Conservation (phyloP, 192 early-diverging fungal genomes). For the Coemansia aciculifera region DNA sequence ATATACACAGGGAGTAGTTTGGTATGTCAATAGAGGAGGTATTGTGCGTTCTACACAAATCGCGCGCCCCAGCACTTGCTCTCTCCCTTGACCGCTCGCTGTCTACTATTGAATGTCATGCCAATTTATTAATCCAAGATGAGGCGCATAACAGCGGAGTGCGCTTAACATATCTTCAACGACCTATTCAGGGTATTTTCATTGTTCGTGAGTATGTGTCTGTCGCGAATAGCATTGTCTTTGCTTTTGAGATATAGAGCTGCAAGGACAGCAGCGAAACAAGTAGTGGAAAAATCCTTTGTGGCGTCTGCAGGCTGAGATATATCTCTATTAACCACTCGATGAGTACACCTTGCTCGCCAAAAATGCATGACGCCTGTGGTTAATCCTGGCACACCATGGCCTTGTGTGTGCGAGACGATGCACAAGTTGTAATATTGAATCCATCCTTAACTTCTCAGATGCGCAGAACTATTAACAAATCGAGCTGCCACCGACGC, state of each 20-base stretch:
- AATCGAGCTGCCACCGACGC: background rate
- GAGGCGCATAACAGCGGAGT: background rate
- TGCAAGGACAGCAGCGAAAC: background rate
- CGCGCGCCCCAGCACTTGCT: background rate
- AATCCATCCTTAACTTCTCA: background rate
- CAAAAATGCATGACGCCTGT: background rate
- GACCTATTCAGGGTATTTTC: background rate
- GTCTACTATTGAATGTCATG: background rate
- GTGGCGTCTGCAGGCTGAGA: background rate
- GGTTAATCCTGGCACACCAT: background rate
- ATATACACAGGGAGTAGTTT: background rate
- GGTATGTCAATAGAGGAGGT: background rate
- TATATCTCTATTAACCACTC: background rate
- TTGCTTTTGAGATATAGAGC: background rate
- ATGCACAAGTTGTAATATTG: background rate
- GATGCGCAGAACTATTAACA: background rate
- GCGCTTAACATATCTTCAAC: background rate
- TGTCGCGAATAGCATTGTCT: background rate
- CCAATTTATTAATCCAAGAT: background rate
- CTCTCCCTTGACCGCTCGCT: background rate
- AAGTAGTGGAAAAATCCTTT: background rate
- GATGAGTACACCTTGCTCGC: background rate
- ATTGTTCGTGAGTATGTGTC: background rate
- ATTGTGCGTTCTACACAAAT: background rate
- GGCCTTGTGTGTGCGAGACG: background rate